Conservation (phyloP, 805 yeast genomes). For the Metschnikowia borealis region DNA sequence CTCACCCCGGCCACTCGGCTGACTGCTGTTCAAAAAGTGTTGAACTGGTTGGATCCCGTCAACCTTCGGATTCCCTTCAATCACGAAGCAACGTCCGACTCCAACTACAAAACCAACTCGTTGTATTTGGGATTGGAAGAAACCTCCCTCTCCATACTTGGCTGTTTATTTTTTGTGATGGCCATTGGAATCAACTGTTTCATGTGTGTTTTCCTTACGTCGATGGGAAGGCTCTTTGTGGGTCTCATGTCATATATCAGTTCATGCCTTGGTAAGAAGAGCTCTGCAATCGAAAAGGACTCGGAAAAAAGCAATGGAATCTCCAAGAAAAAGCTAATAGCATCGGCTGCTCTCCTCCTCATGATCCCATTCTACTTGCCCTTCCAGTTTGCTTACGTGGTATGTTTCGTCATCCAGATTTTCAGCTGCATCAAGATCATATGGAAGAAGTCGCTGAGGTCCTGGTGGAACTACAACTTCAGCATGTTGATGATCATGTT, state of each 20-base stretch:
- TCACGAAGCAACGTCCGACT: constrained; percentile 33
- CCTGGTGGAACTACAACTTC: constrained; percentile 54
- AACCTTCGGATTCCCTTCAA: constrained; percentile 45
- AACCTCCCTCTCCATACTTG: constrained; percentile 50
- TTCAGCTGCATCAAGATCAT: constrained; percentile 43
- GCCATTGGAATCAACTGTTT: constrained; percentile 42
- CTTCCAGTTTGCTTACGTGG: constrained; percentile 70
- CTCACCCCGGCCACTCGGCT: constrained; percentile 39
- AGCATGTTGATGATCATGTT: constrained; percentile 63
- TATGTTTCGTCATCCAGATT: constrained; percentile 56
- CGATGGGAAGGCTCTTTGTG: constrained; percentile 11
- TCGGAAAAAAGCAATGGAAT: neutral
- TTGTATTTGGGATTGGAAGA: constrained; percentile 69
- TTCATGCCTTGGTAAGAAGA: neutral
- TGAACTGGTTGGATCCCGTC: constrained; percentile 51
- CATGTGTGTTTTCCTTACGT: constrained; percentile 25
- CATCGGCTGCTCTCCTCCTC: constrained; percentile 35
- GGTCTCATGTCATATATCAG: neutral
- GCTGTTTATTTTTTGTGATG: constrained; percentile 50
- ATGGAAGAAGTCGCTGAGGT: constrained; percentile 6
- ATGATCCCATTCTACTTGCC: constrained; percentile 64
- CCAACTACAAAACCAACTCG: constrained; percentile 44
- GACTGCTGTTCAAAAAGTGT: constrained; percentile 32
- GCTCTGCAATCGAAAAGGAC: neutral
- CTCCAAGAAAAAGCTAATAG: constrained; percentile 22